phyloP scores from a whole-genome alignment of 2,329 filamentous ascomycete genomes.

The Septoria petroselini region DNA sequence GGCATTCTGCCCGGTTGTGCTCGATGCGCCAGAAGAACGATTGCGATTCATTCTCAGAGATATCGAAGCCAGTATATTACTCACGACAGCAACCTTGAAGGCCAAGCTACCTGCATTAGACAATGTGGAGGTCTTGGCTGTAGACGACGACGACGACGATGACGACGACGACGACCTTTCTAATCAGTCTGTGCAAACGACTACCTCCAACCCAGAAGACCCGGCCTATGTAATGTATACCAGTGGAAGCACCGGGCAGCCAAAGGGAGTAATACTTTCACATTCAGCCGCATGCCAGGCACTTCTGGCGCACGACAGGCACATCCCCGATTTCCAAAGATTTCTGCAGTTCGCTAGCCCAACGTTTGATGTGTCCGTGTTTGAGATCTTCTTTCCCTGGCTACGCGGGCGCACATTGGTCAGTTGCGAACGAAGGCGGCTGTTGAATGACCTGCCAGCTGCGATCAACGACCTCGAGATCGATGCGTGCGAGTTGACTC shows the following conservation, averaged over 20 bases:
- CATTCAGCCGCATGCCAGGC: conserved; percentile 79
- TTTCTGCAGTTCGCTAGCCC: conserved; percentile 91
- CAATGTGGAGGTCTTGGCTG: conserved; percentile 41
- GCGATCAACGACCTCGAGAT: conserved; percentile 64
- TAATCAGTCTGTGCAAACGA: neutral
- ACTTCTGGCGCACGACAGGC: conserved; percentile 72
- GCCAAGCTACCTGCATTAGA: conserved; percentile 40
- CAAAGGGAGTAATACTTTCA: conserved; percentile 82
- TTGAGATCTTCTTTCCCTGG: conserved; percentile 89
- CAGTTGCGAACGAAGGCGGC: conserved; percentile 62
- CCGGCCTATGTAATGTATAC: conserved; percentile 93
- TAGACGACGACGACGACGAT: conserved; percentile 40
- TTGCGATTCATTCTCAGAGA: conserved; percentile 79
- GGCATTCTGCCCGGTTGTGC: conserved; percentile 79
- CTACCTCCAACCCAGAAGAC: conserved; percentile 16
- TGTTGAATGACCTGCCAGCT: conserved; percentile 72
- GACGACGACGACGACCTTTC: too few relatives aligned
- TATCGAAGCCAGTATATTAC: conserved; percentile 64
- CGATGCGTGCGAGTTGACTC: conserved; percentile 85
- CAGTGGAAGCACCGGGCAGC: conserved; percentile 81
- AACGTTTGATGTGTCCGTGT: conserved; percentile 91
- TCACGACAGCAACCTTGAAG: conserved; percentile 58
- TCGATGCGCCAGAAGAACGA: conserved; percentile 73
- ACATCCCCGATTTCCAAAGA: conserved; percentile 71
- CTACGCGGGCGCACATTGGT: conserved; percentile 71